Percentiles rank a stretch among this genome's conserved stretches.
Conservation (phyloP, 768 basidiomycete genomes). For the Mrakia gelida region DNA sequence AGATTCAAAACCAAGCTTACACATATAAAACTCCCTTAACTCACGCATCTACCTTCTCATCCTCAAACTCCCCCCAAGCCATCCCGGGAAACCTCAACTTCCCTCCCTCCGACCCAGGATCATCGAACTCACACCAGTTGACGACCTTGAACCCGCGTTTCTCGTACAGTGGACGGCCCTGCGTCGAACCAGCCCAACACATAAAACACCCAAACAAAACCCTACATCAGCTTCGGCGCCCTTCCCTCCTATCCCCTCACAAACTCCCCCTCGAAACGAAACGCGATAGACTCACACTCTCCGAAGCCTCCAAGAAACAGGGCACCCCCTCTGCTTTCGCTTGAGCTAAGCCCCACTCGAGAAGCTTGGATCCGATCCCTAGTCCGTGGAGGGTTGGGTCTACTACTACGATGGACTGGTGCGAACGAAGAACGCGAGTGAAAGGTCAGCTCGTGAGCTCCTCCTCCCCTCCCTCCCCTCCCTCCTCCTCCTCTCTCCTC, state of each 20-base stretch:
- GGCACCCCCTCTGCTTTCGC: not conserved
- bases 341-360: not conserved
- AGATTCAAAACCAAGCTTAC: too few species aligned
- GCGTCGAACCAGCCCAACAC: too few species aligned
- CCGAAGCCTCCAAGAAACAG: not conserved
- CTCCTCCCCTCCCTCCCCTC: not conserved
- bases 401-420: not conserved
- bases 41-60: not conserved
- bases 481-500: not conserved
- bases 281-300: not conserved
- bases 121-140: constrained; percentile 1
- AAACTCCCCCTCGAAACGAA: too few species aligned
- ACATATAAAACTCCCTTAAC: too few species aligned
- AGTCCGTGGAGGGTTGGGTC: not conserved
- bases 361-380: not conserved
- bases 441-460: too few species aligned
- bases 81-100: constrained; percentile 6
- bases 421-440: not conserved
- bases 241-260: too few species aligned
- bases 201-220: too few species aligned
- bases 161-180: not conserved
- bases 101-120: not conserved
- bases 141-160: not conserved
- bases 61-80: not conserved
- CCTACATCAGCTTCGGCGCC: too few species aligned